phyloP scores from a whole-genome alignment of 257 asterid species.

The Solanum medicagineum region DNA sequence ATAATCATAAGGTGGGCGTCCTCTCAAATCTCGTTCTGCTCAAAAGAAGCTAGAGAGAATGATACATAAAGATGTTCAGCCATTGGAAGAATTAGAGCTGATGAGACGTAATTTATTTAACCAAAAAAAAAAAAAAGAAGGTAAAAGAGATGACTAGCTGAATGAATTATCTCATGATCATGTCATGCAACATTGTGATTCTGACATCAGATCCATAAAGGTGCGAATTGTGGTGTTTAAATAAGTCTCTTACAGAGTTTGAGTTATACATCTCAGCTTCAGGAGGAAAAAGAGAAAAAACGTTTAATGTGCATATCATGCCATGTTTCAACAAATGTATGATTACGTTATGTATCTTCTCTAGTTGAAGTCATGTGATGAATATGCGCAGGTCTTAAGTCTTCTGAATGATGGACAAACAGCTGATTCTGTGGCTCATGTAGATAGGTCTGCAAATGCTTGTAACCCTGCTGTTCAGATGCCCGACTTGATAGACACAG shows the following conservation, averaged over 20 bases:
- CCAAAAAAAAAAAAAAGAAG: background rate
- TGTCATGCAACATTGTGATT: background rate
- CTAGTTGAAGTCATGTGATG: background rate
- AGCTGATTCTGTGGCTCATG: conserved; percentile 29
- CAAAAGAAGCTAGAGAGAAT: background rate
- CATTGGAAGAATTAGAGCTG: background rate
- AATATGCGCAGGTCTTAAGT: conserved; percentile 47
- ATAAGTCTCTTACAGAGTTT: background rate
- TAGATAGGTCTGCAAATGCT: conserved; percentile 19
- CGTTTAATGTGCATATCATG: background rate
- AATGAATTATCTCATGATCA: background rate
- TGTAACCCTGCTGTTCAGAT: conserved; percentile 40
- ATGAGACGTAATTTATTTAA: background rate
- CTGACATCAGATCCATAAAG: background rate
- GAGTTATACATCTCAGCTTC: background rate
- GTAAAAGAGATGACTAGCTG: background rate
- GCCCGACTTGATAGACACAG: conserved; percentile 87
- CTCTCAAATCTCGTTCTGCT: background rate
- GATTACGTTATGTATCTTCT: background rate
- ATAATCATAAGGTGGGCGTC: background rate
- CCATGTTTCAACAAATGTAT: background rate
- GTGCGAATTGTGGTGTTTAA: background rate
- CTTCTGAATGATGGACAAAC: conserved; percentile 51
- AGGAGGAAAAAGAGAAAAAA: background rate
- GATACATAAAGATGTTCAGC: background rate